phyloP scores from a whole-genome alignment of 2,329 filamentous ascomycete genomes.

The Amauroascus niger region DNA sequence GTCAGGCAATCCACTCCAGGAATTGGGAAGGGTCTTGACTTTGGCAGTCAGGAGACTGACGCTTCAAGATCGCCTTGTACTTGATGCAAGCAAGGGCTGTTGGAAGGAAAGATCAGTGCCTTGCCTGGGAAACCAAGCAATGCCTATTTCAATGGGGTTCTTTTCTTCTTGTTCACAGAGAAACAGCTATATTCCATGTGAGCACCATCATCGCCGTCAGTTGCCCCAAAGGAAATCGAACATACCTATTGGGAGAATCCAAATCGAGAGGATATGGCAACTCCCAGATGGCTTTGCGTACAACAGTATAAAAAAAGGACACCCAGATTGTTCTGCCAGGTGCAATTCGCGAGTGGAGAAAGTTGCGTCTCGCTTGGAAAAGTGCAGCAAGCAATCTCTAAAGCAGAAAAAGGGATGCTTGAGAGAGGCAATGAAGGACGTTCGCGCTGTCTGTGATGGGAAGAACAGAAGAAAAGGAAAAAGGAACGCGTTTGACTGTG shows the following conservation, averaged over 20 bases:
- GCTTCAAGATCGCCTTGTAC: no score
- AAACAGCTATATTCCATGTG: neutral
- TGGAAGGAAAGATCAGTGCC: neutral
- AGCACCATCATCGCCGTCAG: neutral
- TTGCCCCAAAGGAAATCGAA: neutral
- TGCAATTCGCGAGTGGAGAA: neutral
- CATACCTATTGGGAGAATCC: neutral
- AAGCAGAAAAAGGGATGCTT: neutral
- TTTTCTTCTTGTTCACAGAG: no score
- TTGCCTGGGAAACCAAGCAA: neutral
- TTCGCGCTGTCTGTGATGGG: neutral
- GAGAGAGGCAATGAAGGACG: neutral
- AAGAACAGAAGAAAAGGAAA: neutral
- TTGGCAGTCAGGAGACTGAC: neutral
- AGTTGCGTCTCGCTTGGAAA: neutral
- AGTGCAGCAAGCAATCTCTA: neutral
- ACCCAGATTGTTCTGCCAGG: no score
- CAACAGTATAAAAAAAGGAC: no score
- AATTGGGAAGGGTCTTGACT: neutral
- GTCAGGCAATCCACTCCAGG: neutral
- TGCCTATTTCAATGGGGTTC: no score
- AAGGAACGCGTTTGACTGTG: neutral
- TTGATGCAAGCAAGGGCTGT: no score
- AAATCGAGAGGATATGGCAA: neutral
- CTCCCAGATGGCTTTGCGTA: no score